phyloP scores from a whole-genome alignment of 2,329 filamentous ascomycete species.

The Phialemonium atrogriseum region DNA sequence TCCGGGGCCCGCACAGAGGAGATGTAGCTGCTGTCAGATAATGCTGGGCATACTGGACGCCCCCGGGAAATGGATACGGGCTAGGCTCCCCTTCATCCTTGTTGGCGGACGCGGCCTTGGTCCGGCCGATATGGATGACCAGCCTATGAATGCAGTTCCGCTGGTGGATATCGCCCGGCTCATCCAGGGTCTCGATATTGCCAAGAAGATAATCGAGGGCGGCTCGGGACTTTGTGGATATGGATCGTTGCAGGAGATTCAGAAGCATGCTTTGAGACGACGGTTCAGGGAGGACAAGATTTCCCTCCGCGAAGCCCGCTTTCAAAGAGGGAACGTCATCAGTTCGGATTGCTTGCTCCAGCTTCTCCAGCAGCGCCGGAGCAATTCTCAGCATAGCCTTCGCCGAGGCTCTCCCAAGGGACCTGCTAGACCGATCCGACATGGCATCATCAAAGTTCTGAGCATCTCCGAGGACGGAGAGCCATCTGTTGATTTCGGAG shows the following conservation, averaged over 20 bases:
- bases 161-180: slow-evolving; percentile 86
- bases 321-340: slow-evolving; percentile 55
- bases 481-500: slow-evolving; percentile 77
- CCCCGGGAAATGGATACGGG: slow-evolving; percentile 38
- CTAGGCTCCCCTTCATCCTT: slow-evolving; percentile 41
- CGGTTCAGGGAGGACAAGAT: slow-evolving; percentile 41
- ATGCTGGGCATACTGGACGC: slow-evolving; percentile 51
- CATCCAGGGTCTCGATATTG: slow-evolving; percentile 65
- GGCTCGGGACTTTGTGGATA: slow-evolving; percentile 58
- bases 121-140: slow-evolving; percentile 83
- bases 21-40: slow-evolving; percentile 75
- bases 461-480: slow-evolving; percentile 71
- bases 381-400: slow-evolving; percentile 69
- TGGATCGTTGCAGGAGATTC: slow-evolving; percentile 70
- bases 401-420: slow-evolving; percentile 68
- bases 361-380: slow-evolving; percentile 55
- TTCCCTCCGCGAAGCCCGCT: slow-evolving; percentile 49
- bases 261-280: slow-evolving; percentile 61
- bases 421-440: slow-evolving; percentile 67
- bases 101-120: slow-evolving; percentile 37
- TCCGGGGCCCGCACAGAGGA: slow-evolving; percentile 52
- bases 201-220: slow-evolving; percentile 66
- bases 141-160: slow-evolving; percentile 90
- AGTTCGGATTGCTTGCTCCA: slow-evolving; percentile 64
- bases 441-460: slow-evolving; percentile 68